A percentile compares a stretch with the other conserved stretches of the same genome.
phyloP scores from a whole-genome alignment of 345 rosid genomes.

The Bretschneidera sinensis region DNA sequence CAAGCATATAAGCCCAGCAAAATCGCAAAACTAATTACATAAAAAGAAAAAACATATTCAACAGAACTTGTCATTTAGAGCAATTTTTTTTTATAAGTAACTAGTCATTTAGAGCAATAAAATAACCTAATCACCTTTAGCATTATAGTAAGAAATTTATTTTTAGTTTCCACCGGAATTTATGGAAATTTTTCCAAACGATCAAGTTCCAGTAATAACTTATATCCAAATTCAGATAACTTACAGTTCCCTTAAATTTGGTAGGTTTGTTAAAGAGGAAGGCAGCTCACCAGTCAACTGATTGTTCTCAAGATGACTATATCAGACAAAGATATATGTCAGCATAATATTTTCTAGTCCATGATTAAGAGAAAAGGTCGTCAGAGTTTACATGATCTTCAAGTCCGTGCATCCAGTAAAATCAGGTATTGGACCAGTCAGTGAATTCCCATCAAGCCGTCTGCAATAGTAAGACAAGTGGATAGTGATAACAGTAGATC shows the following conservation, averaged over 20 bases:
- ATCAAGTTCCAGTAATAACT: neutral
- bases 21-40: neutral
- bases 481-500: neutral
- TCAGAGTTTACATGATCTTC: slow-evolving; percentile 67
- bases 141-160: slow-evolving; percentile 5
- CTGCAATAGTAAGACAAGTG: slow-evolving; percentile 41
- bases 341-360: slow-evolving; percentile 19
- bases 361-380: slow-evolving; percentile 12
- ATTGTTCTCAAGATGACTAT: slow-evolving; percentile 94
- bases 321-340: slow-evolving; percentile 23
- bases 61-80: too few relatives aligned
- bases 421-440: slow-evolving; percentile 84
- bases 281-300: slow-evolving; percentile 78
- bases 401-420: slow-evolving; percentile 63
- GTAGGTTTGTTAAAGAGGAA: slow-evolving; percentile 56
- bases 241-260: slow-evolving; percentile 92
- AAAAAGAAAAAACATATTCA: too few relatives aligned
- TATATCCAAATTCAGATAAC: slow-evolving; percentile 33
- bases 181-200: slow-evolving; percentile 1
- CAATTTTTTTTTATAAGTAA: too few relatives aligned
- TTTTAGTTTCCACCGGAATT: neutral
- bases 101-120: neutral
- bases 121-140: slow-evolving; percentile 8
- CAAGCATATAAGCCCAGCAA: slow-evolving; percentile 15
- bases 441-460: slow-evolving; percentile 84